Evolutionary conservation across 2,329 filamentous ascomycete species (phyloP).

Genomic region (Stemphylium vesicarium): DNA sequence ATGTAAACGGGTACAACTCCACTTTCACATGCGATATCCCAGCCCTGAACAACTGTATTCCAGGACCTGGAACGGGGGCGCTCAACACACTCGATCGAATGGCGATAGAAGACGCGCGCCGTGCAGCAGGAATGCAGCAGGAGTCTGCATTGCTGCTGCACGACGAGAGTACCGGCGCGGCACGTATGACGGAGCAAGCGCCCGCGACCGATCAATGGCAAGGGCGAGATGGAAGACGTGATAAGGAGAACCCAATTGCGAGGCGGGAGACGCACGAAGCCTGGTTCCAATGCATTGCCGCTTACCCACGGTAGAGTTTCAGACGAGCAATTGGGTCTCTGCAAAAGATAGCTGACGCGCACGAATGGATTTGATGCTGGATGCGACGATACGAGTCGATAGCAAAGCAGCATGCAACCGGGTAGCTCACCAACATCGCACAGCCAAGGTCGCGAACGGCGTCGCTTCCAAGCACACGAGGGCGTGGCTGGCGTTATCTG

Average conservation of each 20-base stretch:
- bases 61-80: slow-evolving; percentile 9
- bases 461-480: slow-evolving; percentile 12
- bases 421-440: not conserved
- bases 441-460: not conserved
- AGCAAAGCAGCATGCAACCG: not conserved
- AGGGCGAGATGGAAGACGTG: not conserved
- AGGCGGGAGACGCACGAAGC: not conserved
- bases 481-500: slow-evolving; percentile 14
- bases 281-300: not conserved
- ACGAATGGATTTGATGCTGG: not conserved
- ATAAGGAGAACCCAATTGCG: slow-evolving; percentile 13
- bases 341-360: not conserved
- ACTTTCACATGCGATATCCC: slow-evolving; percentile 27
- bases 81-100: slow-evolving; percentile 10
- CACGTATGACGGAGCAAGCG: slow-evolving; percentile 17
- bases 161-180: slow-evolving; percentile 6
- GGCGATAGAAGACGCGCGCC: slow-evolving; percentile 12
- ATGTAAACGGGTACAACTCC: slow-evolving; percentile 5
- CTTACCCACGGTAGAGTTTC: slow-evolving; percentile 5
- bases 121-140: slow-evolving; percentile 6
- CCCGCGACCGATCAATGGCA: slow-evolving; percentile 9
- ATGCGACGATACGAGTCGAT: not conserved
- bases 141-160: not conserved
- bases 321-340: not conserved
- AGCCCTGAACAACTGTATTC: slow-evolving; percentile 3